Evolutionary conservation across 1,139 yeast species (phyloP), one percentile per base, ranked within the genome.

Genomic region (Blastobotrys proliferans): DNA sequence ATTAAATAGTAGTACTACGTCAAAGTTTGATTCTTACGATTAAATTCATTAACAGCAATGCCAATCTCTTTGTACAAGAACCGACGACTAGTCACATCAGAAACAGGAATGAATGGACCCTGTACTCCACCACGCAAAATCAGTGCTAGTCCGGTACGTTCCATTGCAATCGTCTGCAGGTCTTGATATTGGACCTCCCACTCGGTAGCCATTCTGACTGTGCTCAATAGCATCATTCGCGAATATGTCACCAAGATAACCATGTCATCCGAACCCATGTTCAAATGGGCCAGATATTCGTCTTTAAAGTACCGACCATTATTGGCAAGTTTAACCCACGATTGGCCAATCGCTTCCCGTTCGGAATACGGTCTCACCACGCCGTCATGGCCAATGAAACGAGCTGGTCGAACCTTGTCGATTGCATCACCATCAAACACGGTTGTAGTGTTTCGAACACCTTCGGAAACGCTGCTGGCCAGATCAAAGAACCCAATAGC

Each of bases 401-500:
- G 69, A 1, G 98, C 94, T 32, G 90, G 71, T 46, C 98, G 76
- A 1, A 86, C 87, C 51, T 86, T 81, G 47, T 81, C 86, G 40
- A 90, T 74, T 0, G 83, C 83, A 39, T 82, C 90, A 3, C 77
- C 77, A 61, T 87, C 97, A 60, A 88, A 83, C 1, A 86, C 92
- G 0, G 96, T 86, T 0, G 99, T 87, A 0, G 97, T 86, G 60
- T 83, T 88, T 48, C 92, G 75, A 39, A 94, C 90, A 19, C 97
- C 97, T 61, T 90, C 97, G 66, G 95, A 82, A 22, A 92, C 81
- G 64, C 87, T 90, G 38, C 87, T 83, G 0, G 98, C 96, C 52
- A 94, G 71, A 60, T 94, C 99, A 56, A 94, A 83, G 26, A 92
- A 63, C 6, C 99, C 99, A 57, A 92, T 88, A 0, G 97, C 96